phyloP scores from a whole-genome alignment of 169 alveolate genomes.

The Besnoitia besnoiti region DNA sequence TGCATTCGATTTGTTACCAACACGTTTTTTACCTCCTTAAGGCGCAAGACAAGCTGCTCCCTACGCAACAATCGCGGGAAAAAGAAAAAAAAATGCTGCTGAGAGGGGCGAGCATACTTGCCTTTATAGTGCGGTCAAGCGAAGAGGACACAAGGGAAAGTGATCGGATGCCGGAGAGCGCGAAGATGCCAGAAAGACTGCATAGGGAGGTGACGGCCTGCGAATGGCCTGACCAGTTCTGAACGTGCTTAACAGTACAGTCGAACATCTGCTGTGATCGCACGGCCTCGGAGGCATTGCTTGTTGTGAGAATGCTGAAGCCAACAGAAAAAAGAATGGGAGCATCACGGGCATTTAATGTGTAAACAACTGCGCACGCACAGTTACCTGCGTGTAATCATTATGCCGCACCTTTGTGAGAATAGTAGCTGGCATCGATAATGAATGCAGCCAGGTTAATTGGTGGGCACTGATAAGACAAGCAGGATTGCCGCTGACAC shows the following conservation, averaged over 20 bases:
- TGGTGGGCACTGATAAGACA: too few relatives aligned
- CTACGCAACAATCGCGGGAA: neutral
- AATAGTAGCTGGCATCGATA: too few relatives aligned
- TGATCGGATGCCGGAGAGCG: neutral
- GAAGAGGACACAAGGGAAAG: neutral
- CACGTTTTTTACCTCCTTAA: too few relatives aligned
- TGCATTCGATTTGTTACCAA: neutral
- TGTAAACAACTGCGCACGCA: too few relatives aligned
- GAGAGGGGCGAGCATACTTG: too few relatives aligned
- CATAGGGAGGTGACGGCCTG: neutral
- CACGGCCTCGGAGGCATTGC: neutral
- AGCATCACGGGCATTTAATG: too few relatives aligned
- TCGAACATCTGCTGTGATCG: neutral
- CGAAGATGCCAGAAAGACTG: neutral
- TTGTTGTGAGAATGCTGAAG: neutral
- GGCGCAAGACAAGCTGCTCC: too few relatives aligned
- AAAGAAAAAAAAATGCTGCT: too few relatives aligned
- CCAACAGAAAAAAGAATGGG: neutral
- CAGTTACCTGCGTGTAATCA: too few relatives aligned
- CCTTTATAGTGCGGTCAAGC: constrained; percentile 1
- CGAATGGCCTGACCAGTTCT: neutral
- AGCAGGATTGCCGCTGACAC: too few relatives aligned
- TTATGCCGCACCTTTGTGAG: too few relatives aligned
- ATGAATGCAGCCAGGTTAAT: too few relatives aligned
- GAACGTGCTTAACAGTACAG: neutral